Evolutionary conservation across 192 early-diverging fungal genomes (phyloP), one percentile per base, ranked within the genome.

Genomic region (Chytriomyces sp.): DNA sequence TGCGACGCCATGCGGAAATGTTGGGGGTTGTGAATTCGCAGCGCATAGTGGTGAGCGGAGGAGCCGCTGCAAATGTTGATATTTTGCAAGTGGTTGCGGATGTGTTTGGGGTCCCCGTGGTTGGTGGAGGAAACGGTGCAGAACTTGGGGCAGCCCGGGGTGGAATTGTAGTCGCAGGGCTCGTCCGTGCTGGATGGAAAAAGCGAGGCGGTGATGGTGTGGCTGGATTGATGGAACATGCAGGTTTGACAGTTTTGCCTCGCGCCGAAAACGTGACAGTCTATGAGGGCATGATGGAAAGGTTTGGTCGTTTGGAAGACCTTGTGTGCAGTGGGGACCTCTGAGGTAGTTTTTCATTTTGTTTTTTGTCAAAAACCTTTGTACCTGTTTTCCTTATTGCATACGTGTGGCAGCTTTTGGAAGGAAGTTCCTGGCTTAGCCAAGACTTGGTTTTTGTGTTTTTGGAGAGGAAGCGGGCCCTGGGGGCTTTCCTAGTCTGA

Each of bases 81-180:
- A 64, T 94, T 22, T 72, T 87, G 32, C 84, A 89, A 49, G 69
- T 89, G 0, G 68, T 93, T 4, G 82, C 91, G 0, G 81, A 93
- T 71, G 86, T 93, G n/a, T 86, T 95, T 79, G 89, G 89, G 0
- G 78, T 88, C 3, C 76, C 80, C 2, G 91, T 93, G 7, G 84
- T 84, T 64, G 22, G 26, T 30, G 82, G 33, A n/a, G 52, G 19
- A 31, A 55, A 8, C 36, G 73, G 56, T 40, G 8, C 39, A 52
- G 34, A 7, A 33, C 85, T 86, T 30, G 75, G 84, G 44, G 91
- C 89, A 10, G 80, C 82, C n/a, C 73, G 88, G 38, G 91, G 91
- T 5, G 88, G 84, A 7, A 85, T 86, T 0, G 70, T 82, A 32
- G 74, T 86, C 38, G 90, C 89, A 0, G 82, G 19, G 34, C 63